Evolutionary conservation across 306 rosid genomes (phyloP), one percentile per base, ranked within the genome.

Genomic region (Quercus berberidifolia): DNA sequence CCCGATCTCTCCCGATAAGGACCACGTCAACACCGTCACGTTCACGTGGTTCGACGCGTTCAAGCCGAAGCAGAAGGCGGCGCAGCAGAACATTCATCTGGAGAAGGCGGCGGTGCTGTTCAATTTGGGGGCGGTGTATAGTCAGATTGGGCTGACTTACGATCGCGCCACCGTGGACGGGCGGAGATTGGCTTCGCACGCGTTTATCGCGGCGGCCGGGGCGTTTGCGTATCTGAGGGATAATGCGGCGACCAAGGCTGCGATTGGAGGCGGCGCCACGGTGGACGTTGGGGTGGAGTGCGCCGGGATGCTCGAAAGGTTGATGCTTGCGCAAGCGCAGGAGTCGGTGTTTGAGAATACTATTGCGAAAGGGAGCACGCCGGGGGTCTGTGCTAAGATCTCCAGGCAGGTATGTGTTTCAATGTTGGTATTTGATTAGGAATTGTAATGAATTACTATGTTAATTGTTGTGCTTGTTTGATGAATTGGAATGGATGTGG

Each of bases 261-360:
- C 98, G 30, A 85, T 95, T 51, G 98, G 98, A 21, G 79, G 63
- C 71, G 89, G 97, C 4, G 84, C 94, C n/a, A 93, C 99, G 0
- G 88, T 91, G 54, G 99, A 95, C 75, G 58, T 95, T 76, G 85
- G 97, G 17, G 89, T 89, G 13, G 99, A 95, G 84, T 91, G 98
- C 46, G 88, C 90, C 0, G 98, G 98, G 20, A 95, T 93, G 99
- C 74, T 95, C 81, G 99, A 95, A 87, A 86, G 94, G 88, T 75
- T 95, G 82, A 93, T 95, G 94, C 91, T 95, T 54, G 99, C 99
- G 1, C 98, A 95, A 89, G 98, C 99, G 21, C 99, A 95, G 84
- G 99, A 95, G 87, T 91, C 96, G 11, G 97, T 93, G 26, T 95
- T 95, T 19, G 99, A 95, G 91, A 95, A 93, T 73, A 79, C 94